These are phyloP conservation scores for Pseudogymnoascus sp. DNA, from an alignment of 2,329 filamentous ascomycete species.

Conservation along the genomic window DNA sequence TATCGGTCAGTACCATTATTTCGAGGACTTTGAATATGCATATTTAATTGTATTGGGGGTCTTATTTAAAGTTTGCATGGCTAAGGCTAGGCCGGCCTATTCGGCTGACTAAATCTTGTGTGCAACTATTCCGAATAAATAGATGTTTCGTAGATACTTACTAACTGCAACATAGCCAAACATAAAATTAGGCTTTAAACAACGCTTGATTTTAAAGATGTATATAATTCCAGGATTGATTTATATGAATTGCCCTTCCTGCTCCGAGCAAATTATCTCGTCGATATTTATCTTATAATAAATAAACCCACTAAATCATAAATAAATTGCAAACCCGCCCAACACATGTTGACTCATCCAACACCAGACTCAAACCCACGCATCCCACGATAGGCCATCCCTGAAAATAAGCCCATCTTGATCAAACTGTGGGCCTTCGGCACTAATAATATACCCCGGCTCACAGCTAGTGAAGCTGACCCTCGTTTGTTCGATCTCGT, in stretches of 20 bases:
- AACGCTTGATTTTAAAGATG: neutral
- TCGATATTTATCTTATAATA: neutral
- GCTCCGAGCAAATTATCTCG: neutral
- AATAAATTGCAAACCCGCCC: neutral
- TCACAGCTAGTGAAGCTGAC: constrained; percentile 48
- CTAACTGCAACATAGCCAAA: neutral
- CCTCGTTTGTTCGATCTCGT: constrained; percentile 37
- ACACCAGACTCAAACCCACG: neutral
- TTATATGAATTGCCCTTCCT: neutral
- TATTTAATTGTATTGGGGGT: neutral
- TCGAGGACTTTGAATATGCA: neutral
- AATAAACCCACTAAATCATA: neutral
- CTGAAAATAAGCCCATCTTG: neutral
- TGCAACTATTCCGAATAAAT: neutral
- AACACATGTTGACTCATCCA: neutral
- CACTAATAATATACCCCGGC: constrained; percentile 45
- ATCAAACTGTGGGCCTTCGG: constrained; percentile 43
- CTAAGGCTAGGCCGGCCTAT: neutral
- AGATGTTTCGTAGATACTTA: neutral
- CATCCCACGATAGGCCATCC: neutral
- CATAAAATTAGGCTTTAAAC: neutral
- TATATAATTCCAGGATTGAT: neutral
- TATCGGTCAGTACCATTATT: neutral
- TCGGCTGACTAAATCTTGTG: neutral
- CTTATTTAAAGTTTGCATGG: neutral